Base-by-base conservation (phyloP, 106 monocot genomes). In the Dendrobium officinale region DNA sequence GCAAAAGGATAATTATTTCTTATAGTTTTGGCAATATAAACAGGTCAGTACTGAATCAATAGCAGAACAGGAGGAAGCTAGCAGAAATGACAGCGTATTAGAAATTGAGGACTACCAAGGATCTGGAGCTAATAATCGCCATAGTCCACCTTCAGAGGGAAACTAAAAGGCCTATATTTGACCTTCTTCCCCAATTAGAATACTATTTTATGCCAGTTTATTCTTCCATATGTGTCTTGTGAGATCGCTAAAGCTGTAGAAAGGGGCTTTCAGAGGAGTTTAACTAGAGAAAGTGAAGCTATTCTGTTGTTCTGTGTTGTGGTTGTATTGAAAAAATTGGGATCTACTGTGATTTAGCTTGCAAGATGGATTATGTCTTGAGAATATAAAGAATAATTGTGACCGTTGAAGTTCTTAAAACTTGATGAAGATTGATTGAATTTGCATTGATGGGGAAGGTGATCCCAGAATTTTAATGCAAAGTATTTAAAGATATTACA, bases 91-190 rank as follows among this genome's bases (percentile, higher is more conserved):
- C 29, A 72, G 41, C 1, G 43, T 29, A 42, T 0, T 42, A 43
- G 74, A 74, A 0, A 41, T 74, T 6, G 43, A 74, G 4, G 74
- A 74, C 43, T 74, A 74, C 43, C 74, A 42, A n/a, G 74, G 74
- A 74, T 74, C 74, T 41, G 74, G 74, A 8, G 20, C 74, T 18
- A 74, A 74, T 43, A 74, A 42, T 74, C 74, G 74, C 42, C 74
- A 74, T 20, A 74, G 42, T 20, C 74, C 74, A 5, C 74, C 74
- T 43, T 20, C 19, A 43, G 74, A 42, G 10, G 74, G 74, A n/a
- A 42, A 20, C 74, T 74, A 74, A 44, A 43, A 13, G 61, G 15
- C 15, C 51, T 15, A 10, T 51, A 61, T 61, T 61, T 22, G 33
- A 8, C 31, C 70, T 51, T 10, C 16, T 51, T 45, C 67, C 24